Percentiles rank a stretch among this genome's conserved stretches.
phyloP scores from a whole-genome alignment of 2,329 filamentous ascomycete genomes.

The Penicillium sp. region DNA sequence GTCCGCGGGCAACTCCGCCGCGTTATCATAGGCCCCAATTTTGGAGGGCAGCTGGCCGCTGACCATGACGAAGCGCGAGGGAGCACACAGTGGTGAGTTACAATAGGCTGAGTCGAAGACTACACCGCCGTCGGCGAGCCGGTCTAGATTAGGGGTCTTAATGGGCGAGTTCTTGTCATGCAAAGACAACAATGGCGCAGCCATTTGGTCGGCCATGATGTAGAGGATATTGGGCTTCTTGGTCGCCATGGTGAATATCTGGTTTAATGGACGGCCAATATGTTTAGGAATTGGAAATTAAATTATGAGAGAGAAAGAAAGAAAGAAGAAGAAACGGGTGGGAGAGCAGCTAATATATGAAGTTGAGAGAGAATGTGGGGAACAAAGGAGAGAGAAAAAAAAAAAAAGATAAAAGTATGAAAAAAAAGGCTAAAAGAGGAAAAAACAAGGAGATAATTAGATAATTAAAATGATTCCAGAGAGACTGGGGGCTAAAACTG shows the following conservation, averaged over 20 bases:
- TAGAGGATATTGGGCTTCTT: slow-evolving; percentile 76
- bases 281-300: neutral
- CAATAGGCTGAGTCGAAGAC: slow-evolving; percentile 95
- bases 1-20: slow-evolving; percentile 76
- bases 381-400: slow-evolving; percentile 1
- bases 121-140: slow-evolving; percentile 74
- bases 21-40: slow-evolving; percentile 91
- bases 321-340: slow-evolving; percentile 1
- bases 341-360: slow-evolving; percentile 19
- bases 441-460: neutral
- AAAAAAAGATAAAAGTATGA: neutral
- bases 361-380: slow-evolving; percentile 17
- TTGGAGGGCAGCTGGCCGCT: slow-evolving; percentile 87
- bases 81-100: slow-evolving; percentile 87
- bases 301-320: slow-evolving; percentile 6
- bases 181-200: slow-evolving; percentile 85
- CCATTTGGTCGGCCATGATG: slow-evolving; percentile 96
- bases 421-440: slow-evolving; percentile 5
- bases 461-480: neutral
- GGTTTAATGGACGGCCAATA: neutral
- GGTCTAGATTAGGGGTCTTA: slow-evolving; percentile 86
- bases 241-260: slow-evolving; percentile 31
- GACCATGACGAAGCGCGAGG: slow-evolving; percentile 92
- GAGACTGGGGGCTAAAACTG: slow-evolving; percentile 1
- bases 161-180: slow-evolving; percentile 87